These are phyloP conservation scores for Solanum hybrid DNA, from an alignment of 305 asterid species.

Conservation along the genomic window DNA sequence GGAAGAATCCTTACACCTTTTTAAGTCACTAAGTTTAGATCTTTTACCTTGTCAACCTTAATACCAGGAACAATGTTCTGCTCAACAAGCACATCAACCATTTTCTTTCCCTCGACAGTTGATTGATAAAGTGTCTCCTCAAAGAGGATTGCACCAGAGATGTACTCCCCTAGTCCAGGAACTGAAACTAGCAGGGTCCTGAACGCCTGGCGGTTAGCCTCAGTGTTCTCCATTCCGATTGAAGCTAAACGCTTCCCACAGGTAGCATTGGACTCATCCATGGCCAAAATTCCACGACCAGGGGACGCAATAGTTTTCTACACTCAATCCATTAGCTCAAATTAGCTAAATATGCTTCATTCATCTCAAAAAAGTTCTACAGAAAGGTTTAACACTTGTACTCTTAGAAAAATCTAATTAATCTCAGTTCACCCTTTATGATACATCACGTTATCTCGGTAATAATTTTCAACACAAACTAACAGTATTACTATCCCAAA, in stretches of 20 bases:
- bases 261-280: conserved; percentile 80
- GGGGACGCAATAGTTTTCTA: conserved; percentile 72
- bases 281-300: conserved; percentile 75
- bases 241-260: conserved; percentile 78
- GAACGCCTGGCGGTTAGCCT: conserved; percentile 67
- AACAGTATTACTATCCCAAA: not conserved
- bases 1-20: not conserved
- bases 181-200: conserved; percentile 53
- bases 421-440: not conserved
- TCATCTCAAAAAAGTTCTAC: not conserved
- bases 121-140: conserved; percentile 75
- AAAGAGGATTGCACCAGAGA: conserved; percentile 65
- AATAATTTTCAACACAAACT: not conserved
- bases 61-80: conserved; percentile 67
- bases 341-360: not conserved
- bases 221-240: conserved; percentile 64
- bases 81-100: conserved; percentile 51
- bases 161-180: conserved; percentile 57
- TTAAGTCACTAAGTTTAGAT: not conserved
- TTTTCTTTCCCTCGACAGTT: conserved; percentile 58
- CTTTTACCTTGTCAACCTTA: conserved; percentile 57
- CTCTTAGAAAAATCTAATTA: not conserved
- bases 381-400: not conserved
- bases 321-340: not conserved
- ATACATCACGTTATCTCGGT: not conserved